Base-by-base conservation (phyloP, 2,329 filamentous ascomycete species). In the Exophiala spinifera region DNA sequence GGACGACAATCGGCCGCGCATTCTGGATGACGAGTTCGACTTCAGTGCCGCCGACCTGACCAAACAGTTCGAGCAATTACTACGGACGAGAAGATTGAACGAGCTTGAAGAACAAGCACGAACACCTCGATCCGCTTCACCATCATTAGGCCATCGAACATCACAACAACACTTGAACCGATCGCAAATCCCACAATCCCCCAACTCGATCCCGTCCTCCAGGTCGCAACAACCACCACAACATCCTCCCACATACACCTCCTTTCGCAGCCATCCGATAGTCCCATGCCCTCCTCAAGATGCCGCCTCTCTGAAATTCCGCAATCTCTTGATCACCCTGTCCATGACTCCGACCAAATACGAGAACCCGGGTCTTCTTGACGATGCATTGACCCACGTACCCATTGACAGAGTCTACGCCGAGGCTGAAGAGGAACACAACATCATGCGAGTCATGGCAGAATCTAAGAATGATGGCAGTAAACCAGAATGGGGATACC, bases 301-400 rank as follows among this genome's bases (percentile, higher is more conserved):
- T 69, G 74, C 80, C 51, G 77, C 81, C 17, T 88, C 86, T 1
- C 79, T 88, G 57, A 89, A 88, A 64, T 91, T 91, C 65, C 81
- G 87, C 64, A 95, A 87, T 72, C 81, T 95, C 57, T 80, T 97
- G 42, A 82, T 95, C 62, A 90, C 89, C 17, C 75, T 97, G 17
- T 96, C 92, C 14, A 80, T 88, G 55, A 96, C 91, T 43, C 94
- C 94, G 15, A 88, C 86, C 17, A 94, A 92, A 69, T 99, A 95
- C 75, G 94, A 99, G 72, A 97, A 99, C 71, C 92, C 94, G 0
- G 94, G 94, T 33, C 76, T 97, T 10, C 77, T 99, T 49, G 94
- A 99, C 69, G 92, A 97, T 70, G 94, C 92, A 3, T 76, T 99
- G 15, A 84, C 88, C 58, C 84, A 85, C 34, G 89, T 99, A 46